A percentile compares a stretch with the other conserved stretches of the same genome.
Evolutionary conservation across 2,329 filamentous ascomycete genomes (phyloP).

Genomic region (Aspergillus transmontanensis): DNA sequence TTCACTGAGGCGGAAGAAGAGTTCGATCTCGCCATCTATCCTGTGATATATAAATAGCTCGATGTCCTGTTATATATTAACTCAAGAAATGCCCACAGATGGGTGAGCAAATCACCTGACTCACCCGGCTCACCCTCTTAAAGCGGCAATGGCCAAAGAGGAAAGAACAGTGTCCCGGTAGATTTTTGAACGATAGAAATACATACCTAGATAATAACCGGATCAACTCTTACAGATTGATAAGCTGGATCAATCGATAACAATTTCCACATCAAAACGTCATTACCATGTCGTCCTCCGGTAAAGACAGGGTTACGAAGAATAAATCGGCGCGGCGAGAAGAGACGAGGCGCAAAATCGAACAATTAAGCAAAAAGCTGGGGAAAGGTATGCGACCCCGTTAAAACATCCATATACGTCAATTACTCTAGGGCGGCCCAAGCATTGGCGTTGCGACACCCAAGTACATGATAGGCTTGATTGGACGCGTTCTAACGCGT

Average conservation of each 20-base stretch:
- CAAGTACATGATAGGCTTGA: background rate
- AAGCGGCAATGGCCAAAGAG: too few relatives aligned
- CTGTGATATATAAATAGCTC: too few relatives aligned
- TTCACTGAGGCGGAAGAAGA: too few relatives aligned
- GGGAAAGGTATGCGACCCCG: constrained; percentile 18
- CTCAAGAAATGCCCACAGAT: too few relatives aligned
- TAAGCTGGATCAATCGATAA: background rate
- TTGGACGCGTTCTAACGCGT: constrained; percentile 19
- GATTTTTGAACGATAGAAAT: too few relatives aligned
- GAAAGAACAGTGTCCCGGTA: too few relatives aligned
- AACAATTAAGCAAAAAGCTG: background rate
- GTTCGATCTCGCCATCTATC: too few relatives aligned
- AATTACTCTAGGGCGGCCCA: background rate
- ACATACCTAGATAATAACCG: background rate
- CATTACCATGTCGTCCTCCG: constrained; percentile 20
- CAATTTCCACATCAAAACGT: background rate
- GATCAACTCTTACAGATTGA: background rate
- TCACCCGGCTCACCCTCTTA: too few relatives aligned
- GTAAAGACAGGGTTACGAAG: constrained; percentile 30
- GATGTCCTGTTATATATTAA: too few relatives aligned
- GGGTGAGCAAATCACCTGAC: too few relatives aligned
- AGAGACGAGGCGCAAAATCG: background rate
- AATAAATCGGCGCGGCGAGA: constrained; percentile 13
- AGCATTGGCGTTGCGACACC: background rate
- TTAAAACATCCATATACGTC: background rate